Percentiles rank a stretch among this genome's conserved stretches.
phyloP scores from a whole-genome alignment of 352 stramenopile genomes.

The Phytophthora foliorum region DNA sequence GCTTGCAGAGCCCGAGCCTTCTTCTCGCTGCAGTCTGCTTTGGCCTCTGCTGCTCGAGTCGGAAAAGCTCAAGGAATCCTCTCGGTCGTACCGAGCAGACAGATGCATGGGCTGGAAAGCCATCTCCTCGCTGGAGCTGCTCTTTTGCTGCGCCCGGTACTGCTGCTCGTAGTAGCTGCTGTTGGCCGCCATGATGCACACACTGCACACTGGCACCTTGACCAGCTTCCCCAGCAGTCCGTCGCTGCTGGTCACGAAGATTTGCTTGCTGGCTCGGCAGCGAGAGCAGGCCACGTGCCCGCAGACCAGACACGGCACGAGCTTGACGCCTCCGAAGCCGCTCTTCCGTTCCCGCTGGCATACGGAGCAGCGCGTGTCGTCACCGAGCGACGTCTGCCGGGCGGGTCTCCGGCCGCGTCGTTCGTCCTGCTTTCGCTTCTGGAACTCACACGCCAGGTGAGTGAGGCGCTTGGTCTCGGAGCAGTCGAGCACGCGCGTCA shows the following conservation, averaged over 20 bases:
- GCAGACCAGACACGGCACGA: constrained; percentile 60
- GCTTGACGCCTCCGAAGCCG: constrained; percentile 49
- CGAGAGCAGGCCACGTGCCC: constrained; percentile 50
- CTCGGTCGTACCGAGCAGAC: constrained; percentile 30
- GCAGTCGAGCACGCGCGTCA: constrained; percentile 48
- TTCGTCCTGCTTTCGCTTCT: constrained; percentile 39
- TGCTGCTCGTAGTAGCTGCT: constrained; percentile 46
- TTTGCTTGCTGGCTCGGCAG: constrained; percentile 51
- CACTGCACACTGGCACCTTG: constrained; percentile 49
- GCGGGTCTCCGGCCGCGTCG: constrained; percentile 22
- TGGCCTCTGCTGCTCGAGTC: constrained; percentile 30
- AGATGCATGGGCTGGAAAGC: constrained; percentile 36
- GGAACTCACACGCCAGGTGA: constrained; percentile 50
- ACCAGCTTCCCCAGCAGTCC: constrained; percentile 49
- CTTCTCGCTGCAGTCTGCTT: constrained; percentile 24
- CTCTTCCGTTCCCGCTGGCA: constrained; percentile 44
- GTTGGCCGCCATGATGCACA: constrained; percentile 48
- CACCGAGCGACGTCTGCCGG: constrained; percentile 27
- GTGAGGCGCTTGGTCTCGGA: constrained; percentile 59
- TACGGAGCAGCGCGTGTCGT: constrained; percentile 30
- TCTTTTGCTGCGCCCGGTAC: constrained; percentile 36
- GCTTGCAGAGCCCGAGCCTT: constrained; percentile 18
- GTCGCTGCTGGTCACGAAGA: constrained; percentile 54
- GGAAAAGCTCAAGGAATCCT: constrained; percentile 38
- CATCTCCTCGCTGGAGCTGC: constrained; percentile 36